Conservation (phyloP, 148 eudicot genomes). For the Cornus controversa region DNA sequence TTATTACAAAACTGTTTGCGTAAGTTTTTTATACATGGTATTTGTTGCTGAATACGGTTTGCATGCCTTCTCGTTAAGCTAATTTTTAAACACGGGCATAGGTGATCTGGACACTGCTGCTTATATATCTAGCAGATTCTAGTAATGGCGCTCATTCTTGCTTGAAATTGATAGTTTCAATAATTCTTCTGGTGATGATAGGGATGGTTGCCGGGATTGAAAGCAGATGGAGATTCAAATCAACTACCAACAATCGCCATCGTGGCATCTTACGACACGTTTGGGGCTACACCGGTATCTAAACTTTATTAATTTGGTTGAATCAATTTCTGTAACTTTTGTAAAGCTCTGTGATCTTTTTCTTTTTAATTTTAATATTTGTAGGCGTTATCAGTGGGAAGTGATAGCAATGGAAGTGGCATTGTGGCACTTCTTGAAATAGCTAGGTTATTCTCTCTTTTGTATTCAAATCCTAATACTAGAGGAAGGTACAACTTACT, state of each 20-base stretch:
- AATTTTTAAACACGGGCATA: background rate
- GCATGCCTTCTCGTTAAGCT: background rate
- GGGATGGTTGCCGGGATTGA: constrained; percentile 99
- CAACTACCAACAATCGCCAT: constrained; percentile 95
- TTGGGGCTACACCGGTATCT: constrained; percentile 96
- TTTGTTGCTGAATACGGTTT: background rate
- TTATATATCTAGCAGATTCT: background rate
- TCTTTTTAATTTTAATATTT: constrained; percentile 12
- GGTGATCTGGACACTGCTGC: background rate
- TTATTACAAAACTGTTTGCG: no score
- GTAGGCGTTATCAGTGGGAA: constrained; percentile 90
- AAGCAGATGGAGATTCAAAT: constrained; percentile 83
- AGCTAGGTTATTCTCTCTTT: constrained; percentile 78
- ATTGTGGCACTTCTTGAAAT: constrained; percentile 90
- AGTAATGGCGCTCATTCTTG: background rate
- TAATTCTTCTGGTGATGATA: constrained; percentile 32
- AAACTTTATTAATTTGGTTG: constrained; percentile 12
- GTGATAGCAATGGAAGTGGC: constrained; percentile 99
- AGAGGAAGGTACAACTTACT: constrained; percentile 95
- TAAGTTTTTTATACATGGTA: no score
- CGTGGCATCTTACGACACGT: constrained; percentile 97
- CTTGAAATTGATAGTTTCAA: background rate
- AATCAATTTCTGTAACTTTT: background rate
- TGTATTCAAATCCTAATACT: constrained; percentile 93
- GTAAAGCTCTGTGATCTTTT: constrained; percentile 11